These are phyloP conservation scores for Diplodia intermedia DNA, from an alignment of 2,329 filamentous ascomycete genomes.

Conservation along the genomic window DNA sequence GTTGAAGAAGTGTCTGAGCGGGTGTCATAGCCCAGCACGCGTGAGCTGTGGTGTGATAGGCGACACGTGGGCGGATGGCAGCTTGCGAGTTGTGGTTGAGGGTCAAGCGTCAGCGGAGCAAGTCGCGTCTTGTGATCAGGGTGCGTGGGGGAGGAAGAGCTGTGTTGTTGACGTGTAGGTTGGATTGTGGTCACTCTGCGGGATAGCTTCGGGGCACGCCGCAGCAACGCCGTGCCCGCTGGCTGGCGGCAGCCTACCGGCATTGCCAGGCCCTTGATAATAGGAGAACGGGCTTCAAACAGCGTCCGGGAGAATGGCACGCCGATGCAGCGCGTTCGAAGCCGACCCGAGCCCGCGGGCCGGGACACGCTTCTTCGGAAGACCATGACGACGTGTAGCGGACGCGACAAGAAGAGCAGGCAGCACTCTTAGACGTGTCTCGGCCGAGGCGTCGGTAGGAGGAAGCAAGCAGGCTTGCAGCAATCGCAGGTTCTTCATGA, in stretches of 20 bases:
- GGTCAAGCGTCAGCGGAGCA: background rate
- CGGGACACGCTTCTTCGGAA: background rate
- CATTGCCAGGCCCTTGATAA: background rate
- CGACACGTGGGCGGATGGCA: background rate
- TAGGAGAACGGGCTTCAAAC: background rate
- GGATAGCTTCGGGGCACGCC: background rate
- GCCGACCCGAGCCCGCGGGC: background rate
- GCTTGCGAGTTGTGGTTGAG: background rate
- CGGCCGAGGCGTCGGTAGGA: background rate
- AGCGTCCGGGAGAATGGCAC: background rate
- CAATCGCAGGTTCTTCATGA: background rate
- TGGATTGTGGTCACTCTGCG: conserved; percentile 6
- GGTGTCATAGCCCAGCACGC: background rate
- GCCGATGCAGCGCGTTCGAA: background rate
- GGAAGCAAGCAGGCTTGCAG: background rate
- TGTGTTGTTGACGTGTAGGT: background rate
- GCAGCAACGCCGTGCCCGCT: background rate
- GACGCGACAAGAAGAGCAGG: background rate
- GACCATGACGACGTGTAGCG: conserved; percentile 1
- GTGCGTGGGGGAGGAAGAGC: background rate
- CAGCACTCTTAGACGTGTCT: background rate
- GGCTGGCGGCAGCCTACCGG: conserved; percentile 1
- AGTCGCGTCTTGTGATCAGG: background rate
- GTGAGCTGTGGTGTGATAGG: background rate
- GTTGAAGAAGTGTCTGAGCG: background rate